These are phyloP conservation scores for Penicillium robsamsonii DNA, from an alignment of 495 filamentous ascomycete species.

Conservation along the genomic window DNA sequence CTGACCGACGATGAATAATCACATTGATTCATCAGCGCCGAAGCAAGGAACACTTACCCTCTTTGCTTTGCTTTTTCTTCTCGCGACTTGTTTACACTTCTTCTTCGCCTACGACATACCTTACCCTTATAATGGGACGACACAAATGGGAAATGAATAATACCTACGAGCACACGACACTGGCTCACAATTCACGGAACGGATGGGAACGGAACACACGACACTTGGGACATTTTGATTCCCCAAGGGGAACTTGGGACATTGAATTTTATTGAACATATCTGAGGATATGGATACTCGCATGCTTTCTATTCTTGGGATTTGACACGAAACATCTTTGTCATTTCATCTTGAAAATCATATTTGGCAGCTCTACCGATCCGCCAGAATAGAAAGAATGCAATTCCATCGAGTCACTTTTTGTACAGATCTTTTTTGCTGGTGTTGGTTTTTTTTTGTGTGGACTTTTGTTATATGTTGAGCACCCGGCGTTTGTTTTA, in stretches of 20 bases:
- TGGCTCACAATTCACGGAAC: constrained; percentile 14
- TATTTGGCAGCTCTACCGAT: background rate
- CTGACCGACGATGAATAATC: constrained; percentile 49
- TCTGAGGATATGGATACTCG: constrained; percentile 20
- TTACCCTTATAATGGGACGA: constrained; percentile 28
- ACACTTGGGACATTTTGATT: constrained; percentile 10
- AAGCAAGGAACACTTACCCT: constrained; percentile 5
- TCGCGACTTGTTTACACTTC: constrained; percentile 14
- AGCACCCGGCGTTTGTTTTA: constrained; percentile 2
- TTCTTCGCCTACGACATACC: constrained; percentile 17
- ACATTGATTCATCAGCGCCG: background rate
- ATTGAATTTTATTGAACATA: constrained; percentile 23
- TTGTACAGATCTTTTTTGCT: constrained; percentile 5
- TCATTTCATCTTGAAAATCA: background rate
- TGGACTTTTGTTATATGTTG: constrained; percentile 5
- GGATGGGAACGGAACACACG: constrained; percentile 21
- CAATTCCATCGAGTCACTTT: constrained; percentile 1
- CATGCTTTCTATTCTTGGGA: background rate
- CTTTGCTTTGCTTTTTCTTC: constrained; percentile 23
- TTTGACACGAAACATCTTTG: background rate
- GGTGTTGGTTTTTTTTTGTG: background rate
- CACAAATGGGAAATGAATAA: constrained; percentile 38
- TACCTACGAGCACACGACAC: constrained; percentile 22
- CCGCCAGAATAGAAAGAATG: background rate
- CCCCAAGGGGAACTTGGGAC: constrained; percentile 16